Conservation (phyloP, 176 grass and related monocot genomes). For the Aegilops speltoides region DNA sequence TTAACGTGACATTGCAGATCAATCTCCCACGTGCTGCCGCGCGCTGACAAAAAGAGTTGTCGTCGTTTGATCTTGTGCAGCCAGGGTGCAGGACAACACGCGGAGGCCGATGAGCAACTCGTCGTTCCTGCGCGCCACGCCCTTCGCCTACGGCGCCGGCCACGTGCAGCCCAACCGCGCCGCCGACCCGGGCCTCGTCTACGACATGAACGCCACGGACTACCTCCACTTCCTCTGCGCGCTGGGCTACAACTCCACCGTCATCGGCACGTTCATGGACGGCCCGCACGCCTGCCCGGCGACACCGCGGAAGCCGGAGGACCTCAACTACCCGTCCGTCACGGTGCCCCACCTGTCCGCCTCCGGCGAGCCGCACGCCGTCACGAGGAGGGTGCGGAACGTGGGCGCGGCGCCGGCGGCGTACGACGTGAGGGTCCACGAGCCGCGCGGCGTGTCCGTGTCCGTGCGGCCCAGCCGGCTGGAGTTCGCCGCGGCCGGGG, state of each 20-base stretch:
- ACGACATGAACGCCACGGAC: slow-evolving; percentile 56
- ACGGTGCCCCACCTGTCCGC: slow-evolving; percentile 60
- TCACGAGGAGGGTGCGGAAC: slow-evolving; percentile 71
- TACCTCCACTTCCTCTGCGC: slow-evolving; percentile 79
- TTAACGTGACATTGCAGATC: too few species aligned
- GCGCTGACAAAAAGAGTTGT: too few species aligned
- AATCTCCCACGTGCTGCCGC: too few species aligned
- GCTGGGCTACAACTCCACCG: slow-evolving; percentile 81
- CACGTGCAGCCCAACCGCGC: slow-evolving; percentile 77
- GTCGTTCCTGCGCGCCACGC: slow-evolving; percentile 55
- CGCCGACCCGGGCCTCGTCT: slow-evolving; percentile 84
- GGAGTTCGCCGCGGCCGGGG: slow-evolving; percentile 47
- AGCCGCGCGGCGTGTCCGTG: slow-evolving; percentile 64
- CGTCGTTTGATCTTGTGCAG: too few species aligned
- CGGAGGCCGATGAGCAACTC: slow-evolving; percentile 64
- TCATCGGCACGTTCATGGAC: slow-evolving; percentile 50
- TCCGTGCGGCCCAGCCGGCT: slow-evolving; percentile 59
- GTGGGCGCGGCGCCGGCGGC: slow-evolving; percentile 44
- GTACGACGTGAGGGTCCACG: slow-evolving; percentile 47
- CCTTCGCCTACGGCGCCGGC: slow-evolving; percentile 86
- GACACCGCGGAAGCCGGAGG: slow-evolving; percentile 30
- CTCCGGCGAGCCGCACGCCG: slow-evolving; percentile 27
- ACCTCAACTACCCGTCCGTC: slow-evolving; percentile 92
- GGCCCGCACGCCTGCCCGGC: slow-evolving; percentile 42
- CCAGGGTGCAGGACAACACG: slow-evolving; percentile 67